Conservation (phyloP, 352 stramenopile species). For the Peronospora belbahrii region DNA sequence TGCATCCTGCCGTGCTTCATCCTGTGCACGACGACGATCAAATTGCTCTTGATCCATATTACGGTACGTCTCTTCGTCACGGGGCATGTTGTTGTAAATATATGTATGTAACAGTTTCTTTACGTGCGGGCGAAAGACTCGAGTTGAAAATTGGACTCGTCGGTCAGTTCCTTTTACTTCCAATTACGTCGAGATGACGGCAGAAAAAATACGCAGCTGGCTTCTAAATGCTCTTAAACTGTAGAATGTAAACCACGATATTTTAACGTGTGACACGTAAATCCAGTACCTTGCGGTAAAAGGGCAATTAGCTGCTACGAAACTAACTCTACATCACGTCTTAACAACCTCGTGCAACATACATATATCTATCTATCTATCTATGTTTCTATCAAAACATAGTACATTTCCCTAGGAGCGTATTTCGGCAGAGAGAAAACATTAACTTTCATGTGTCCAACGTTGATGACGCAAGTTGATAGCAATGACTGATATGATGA, state of each 20-base stretch:
- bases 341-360: no score
- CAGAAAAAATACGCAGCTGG: slow-evolving; percentile 24
- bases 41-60: slow-evolving; percentile 69
- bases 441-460: no score
- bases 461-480: no score
- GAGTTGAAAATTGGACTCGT: slow-evolving; percentile 4
- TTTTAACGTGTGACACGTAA: no score
- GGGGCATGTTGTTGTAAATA: slow-evolving; percentile 10
- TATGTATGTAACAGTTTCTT: neutral
- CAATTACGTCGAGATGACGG: slow-evolving; percentile 18
- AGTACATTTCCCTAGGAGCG: no score
- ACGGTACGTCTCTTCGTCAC: slow-evolving; percentile 45
- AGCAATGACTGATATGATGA: no score
- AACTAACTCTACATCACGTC: no score
- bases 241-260: slow-evolving; percentile 3
- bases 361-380: no score
- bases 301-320: neutral
- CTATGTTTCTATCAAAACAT: no score
- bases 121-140: slow-evolving; percentile 1
- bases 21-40: slow-evolving; percentile 43
- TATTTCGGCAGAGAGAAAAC: no score
- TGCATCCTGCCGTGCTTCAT: slow-evolving; percentile 57
- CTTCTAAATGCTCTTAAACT: slow-evolving; percentile 16
- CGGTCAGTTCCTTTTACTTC: slow-evolving; percentile 1
- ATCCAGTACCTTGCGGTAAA: slow-evolving; percentile 1